These are phyloP conservation scores for Dactylellina drechsleri DNA, from an alignment of 2,329 filamentous ascomycete species.

Conservation along the genomic window DNA sequence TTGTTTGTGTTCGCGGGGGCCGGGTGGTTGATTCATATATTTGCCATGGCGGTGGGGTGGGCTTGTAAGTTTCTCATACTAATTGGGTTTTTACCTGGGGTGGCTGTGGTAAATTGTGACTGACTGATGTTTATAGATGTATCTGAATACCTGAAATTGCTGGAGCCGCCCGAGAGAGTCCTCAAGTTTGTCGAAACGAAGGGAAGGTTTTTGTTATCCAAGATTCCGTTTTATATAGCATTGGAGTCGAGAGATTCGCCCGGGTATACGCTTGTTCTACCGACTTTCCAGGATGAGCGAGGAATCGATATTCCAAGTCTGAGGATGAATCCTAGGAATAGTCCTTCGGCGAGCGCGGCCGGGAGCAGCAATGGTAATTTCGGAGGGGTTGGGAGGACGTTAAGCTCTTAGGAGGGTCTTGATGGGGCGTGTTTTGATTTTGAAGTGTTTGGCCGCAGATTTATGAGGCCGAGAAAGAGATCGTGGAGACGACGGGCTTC, in stretches of 20 bases:
- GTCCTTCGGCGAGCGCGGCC: constrained; percentile 2
- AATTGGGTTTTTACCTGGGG: no score
- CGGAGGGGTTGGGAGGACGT: constrained; percentile 40
- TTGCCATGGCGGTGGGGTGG: constrained; percentile 85
- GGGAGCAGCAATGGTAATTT: constrained; percentile 26
- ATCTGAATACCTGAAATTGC: constrained; percentile 85
- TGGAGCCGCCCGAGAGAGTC: constrained; percentile 88
- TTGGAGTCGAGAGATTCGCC: constrained; percentile 42
- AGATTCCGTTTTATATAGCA: constrained; percentile 44
- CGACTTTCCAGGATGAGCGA: constrained; percentile 46
- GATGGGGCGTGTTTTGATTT: no score
- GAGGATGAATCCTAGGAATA: constrained; percentile 51
- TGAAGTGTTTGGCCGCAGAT: background rate
- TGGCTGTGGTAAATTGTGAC: no score
- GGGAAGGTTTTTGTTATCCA: constrained; percentile 71
- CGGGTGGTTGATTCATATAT: constrained; percentile 86
- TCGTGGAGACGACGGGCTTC: no score
- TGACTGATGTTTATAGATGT: constrained; percentile 69
- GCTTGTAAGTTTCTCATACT: constrained; percentile 70
- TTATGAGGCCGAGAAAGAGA: background rate
- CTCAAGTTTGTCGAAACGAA: constrained; percentile 89
- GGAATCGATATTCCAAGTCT: constrained; percentile 48
- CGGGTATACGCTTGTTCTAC: constrained; percentile 40
- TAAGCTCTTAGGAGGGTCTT: constrained; percentile 15
- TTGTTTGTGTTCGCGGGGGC: constrained; percentile 81